A percentile compares a stretch with the other conserved stretches of the same genome.
Conservation (phyloP, 2,329 filamentous ascomycete species). For the Scleromitrula shiraiana region DNA sequence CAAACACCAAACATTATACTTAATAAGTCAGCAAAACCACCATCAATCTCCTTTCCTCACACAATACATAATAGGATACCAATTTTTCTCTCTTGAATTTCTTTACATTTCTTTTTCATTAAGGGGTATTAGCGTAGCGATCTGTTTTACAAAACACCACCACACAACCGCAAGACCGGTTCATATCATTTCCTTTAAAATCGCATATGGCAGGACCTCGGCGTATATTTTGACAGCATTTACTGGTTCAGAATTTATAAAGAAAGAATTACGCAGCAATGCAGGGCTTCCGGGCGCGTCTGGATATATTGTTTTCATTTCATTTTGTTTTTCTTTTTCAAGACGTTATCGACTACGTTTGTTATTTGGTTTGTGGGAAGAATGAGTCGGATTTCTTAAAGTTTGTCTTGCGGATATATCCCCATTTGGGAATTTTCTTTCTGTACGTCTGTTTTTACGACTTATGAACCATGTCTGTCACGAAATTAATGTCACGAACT, state of each 20-base stretch:
- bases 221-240: slow-evolving; percentile 28
- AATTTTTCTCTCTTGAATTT: slow-evolving; percentile 26
- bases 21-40: slow-evolving; percentile 7
- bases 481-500: neutral
- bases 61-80: slow-evolving; percentile 29
- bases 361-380: neutral
- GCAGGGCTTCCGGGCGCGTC: slow-evolving; percentile 41
- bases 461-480: slow-evolving; percentile 14
- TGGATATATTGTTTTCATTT: slow-evolving; percentile 26
- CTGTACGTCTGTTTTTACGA: slow-evolving; percentile 18
- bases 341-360: slow-evolving; percentile 5
- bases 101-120: slow-evolving; percentile 25
- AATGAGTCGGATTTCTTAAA: slow-evolving; percentile 16
- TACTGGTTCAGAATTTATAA: slow-evolving; percentile 23
- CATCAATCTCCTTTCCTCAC: slow-evolving; percentile 16
- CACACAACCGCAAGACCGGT: slow-evolving; percentile 28
- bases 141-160: slow-evolving; percentile 41
- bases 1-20: slow-evolving; percentile 19
- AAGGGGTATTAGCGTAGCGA: slow-evolving; percentile 44
- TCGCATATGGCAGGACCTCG: slow-evolving; percentile 27
- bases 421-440: slow-evolving; percentile 14
- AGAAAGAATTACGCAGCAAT: slow-evolving; percentile 55
- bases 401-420: slow-evolving; percentile 26
- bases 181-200: slow-evolving; percentile 24
- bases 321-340: slow-evolving; percentile 21